Evolutionary conservation across 768 basidiomycete species (phyloP).

Genomic region (Tylopilus sp.): DNA sequence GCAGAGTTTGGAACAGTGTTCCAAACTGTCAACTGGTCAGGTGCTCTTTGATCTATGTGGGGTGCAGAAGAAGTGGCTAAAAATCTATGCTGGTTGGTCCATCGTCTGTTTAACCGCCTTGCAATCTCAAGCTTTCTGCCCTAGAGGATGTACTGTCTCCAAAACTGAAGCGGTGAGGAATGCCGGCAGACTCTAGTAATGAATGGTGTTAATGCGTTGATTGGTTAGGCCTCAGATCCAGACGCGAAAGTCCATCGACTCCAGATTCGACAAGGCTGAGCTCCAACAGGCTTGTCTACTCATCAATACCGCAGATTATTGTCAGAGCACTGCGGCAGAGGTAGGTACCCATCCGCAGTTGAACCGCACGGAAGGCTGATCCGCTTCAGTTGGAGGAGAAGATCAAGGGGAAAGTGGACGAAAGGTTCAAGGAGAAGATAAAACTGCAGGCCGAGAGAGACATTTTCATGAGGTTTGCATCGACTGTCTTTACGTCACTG

Average conservation of each 20-base stretch:
- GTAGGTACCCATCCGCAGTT: conserved; percentile 35
- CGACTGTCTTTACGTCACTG: background rate
- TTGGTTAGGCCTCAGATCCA: conserved; percentile 37
- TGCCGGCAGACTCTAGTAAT: background rate
- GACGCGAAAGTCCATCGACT: conserved; percentile 71
- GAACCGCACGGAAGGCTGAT: background rate
- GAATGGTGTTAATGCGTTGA: background rate
- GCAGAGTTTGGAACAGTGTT: conserved; percentile 92
- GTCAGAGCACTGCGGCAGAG: conserved; percentile 86
- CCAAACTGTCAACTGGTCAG: conserved; percentile 81
- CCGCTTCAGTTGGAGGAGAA: conserved; percentile 80
- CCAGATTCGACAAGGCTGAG: conserved; percentile 70
- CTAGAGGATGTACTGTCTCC: conserved; percentile 83
- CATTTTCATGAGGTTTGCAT: conserved; percentile 75
- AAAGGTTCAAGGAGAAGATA: conserved; percentile 73
- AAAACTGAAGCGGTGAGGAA: conserved; percentile 64
- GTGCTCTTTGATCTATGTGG: conserved; percentile 77
- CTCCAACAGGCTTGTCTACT: conserved; percentile 82
- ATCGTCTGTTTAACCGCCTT: background rate
- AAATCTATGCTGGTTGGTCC: conserved; percentile 80
- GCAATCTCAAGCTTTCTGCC: background rate
- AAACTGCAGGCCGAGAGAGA: conserved; percentile 85
- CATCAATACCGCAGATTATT: conserved; percentile 97
- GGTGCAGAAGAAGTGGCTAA: conserved; percentile 91
- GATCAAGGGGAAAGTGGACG: conserved; percentile 76